Percentiles rank a stretch among this genome's conserved stretches.
These are phyloP conservation scores for Epichloe sp. DNA, from an alignment of 2,329 filamentous ascomycete species.

Conservation along the genomic window DNA sequence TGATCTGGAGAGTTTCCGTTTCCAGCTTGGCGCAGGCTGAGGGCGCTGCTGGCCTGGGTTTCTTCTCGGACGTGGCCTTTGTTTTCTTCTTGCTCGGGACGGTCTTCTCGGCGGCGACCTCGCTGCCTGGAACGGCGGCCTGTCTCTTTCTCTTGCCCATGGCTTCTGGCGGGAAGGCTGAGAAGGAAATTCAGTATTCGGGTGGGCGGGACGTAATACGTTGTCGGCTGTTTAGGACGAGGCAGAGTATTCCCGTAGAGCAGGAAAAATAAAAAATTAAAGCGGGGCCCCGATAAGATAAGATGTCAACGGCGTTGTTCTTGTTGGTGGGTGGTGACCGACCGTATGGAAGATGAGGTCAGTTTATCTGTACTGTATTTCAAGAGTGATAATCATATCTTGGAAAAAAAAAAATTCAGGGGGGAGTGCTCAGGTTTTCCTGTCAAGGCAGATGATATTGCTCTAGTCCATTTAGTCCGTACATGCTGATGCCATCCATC, in stretches of 20 bases:
- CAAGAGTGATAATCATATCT: background rate
- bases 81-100: constrained; percentile 23
- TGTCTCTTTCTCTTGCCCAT: constrained; percentile 39
- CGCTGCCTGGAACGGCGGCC: constrained; percentile 15
- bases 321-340: background rate
- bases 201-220: background rate
- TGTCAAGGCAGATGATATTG: no score
- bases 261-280: background rate
- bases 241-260: no score
- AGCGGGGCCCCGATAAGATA: constrained; percentile 5
- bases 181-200: background rate
- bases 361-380: background rate
- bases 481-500: constrained; percentile 5
- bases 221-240: background rate
- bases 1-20: constrained; percentile 62
- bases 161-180: background rate
- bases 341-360: background rate
- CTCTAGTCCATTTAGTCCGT: background rate
- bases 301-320: background rate
- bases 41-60: constrained; percentile 1
- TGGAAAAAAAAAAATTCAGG: background rate
- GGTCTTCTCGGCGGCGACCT: constrained; percentile 12
- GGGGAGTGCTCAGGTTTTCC: no score
- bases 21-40: constrained; percentile 5
- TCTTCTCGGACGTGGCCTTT: constrained; percentile 10